Base-by-base conservation (phyloP, 2,329 filamentous ascomycete genomes). In the Aureobasidium namibiae region DNA sequence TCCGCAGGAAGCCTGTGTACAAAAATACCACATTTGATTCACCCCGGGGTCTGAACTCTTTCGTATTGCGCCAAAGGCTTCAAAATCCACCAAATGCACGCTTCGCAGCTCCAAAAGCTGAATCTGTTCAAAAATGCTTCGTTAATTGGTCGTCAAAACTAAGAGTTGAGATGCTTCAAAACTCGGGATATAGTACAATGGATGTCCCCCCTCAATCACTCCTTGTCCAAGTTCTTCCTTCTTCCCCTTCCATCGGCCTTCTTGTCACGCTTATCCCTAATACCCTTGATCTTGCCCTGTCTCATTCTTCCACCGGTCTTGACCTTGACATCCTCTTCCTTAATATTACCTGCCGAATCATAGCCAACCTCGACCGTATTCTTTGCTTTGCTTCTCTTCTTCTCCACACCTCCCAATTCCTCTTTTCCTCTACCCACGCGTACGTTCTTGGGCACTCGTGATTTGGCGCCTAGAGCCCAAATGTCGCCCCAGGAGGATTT, bases 401-500 rank as follows among this genome's bases (percentile, higher is more conserved):
- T 64, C 11, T 59, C 61, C 39, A 59, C 61, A 13, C 61, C 56
- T 36, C 56, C 60, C 33, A 61, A 45, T n/a, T 62, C 63, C 23
- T 63, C 61, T 21, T 58, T 49, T 24, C 61, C 59, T 33, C 59
- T 58, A n/a, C 88, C 88, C 3, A 88, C 73, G 8, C 85, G 82
- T 44, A 88, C 75, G 14, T 76, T 78, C 48, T 89, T 78, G 2
- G 73, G 69, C 4, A 88, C 81, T 13, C 90, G 81, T 0, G 90
- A 95, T 79, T 97, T 97, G 23, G 92, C 92, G 0, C 94, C 94
- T 0, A 97, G 78, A 0, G 92, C 91, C 94, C 94, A 99, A 10
- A 97, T 78, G 70, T 97, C 94, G 39, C 94, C 94, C 94, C 92
- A 97, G 56, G 76, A 77, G 0, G 87, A 82, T 75, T 99, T 99